phyloP scores from a whole-genome alignment of 371 early-diverging fungal genomes.

The Mortierella sp. region DNA sequence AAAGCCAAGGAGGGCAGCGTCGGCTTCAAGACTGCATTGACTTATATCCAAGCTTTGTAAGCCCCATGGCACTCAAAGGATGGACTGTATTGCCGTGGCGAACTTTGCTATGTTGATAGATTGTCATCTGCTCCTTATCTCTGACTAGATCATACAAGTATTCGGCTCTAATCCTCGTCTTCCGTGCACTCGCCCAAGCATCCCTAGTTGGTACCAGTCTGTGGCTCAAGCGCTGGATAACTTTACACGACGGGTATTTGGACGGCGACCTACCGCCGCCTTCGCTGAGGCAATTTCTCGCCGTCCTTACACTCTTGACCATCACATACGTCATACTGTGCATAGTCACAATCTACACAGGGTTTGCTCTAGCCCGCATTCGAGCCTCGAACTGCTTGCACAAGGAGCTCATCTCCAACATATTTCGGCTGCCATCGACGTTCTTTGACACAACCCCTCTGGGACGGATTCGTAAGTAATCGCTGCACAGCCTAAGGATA shows the following conservation, averaged over 20 bases:
- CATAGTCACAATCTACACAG: conserved; percentile 14
- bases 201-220: conserved; percentile 48
- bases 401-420: conserved; percentile 57
- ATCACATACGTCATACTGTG: conserved; percentile 8
- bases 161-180: not conserved
- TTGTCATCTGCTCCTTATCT: not conserved
- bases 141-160: conserved; percentile 28
- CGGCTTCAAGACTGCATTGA: not conserved
- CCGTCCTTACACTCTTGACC: conserved; percentile 75
- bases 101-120: too few species aligned
- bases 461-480: conserved; percentile 65
- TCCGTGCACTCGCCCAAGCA: conserved; percentile 6
- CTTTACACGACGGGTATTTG: conserved; percentile 40
- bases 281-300: conserved; percentile 62
- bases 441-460: conserved; percentile 92
- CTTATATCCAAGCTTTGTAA: conserved; percentile 29
- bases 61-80: not conserved
- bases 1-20: conserved; percentile 28
- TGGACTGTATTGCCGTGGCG: too few species aligned
- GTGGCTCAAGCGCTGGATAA: conserved; percentile 82
- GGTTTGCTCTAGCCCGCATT: conserved; percentile 53
- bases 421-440: conserved; percentile 71
- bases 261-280: conserved; percentile 58
- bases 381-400: conserved; percentile 62
- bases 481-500: too few species aligned